Conservation (phyloP, 2,329 filamentous ascomycete genomes). For the Remersonia thermophila region DNA sequence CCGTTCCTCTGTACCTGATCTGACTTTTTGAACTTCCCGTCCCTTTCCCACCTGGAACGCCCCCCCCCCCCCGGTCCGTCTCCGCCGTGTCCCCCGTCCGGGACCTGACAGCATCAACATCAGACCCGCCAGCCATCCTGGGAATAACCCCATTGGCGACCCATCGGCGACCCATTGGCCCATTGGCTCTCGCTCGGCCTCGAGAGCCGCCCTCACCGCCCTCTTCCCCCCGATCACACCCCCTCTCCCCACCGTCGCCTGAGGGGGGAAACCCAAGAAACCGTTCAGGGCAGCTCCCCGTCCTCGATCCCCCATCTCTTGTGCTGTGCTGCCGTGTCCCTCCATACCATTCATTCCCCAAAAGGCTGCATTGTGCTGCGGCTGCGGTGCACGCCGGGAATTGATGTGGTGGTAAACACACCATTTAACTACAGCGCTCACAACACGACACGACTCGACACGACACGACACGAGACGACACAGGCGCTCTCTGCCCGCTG, state of each 20-base stretch:
- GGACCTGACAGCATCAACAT: neutral
- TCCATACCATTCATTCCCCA: too few relatives aligned
- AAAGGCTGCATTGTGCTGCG: slow-evolving; percentile 14
- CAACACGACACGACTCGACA: too few relatives aligned
- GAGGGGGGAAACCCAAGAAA: slow-evolving; percentile 5
- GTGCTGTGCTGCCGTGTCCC: slow-evolving; percentile 5
- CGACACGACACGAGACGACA: too few relatives aligned
- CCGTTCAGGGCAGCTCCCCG: slow-evolving; percentile 3
- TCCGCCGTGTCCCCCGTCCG: too few relatives aligned
- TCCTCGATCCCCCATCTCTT: slow-evolving; percentile 1
- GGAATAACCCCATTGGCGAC: neutral
- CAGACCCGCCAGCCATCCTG: slow-evolving; percentile 3
- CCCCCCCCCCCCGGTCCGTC: too few relatives aligned
- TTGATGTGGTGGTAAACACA: too few relatives aligned
- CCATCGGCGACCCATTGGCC: neutral
- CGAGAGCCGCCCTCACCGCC: slow-evolving; percentile 8
- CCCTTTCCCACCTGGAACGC: too few relatives aligned
- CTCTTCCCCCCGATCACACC: slow-evolving; percentile 3
- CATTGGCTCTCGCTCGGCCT: slow-evolving; percentile 4
- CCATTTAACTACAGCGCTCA: too few relatives aligned
- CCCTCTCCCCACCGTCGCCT: slow-evolving; percentile 2
- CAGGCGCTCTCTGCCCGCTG: too few relatives aligned
- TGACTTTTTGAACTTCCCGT: too few relatives aligned
- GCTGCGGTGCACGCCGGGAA: slow-evolving; percentile 6
- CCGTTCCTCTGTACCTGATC: too few relatives aligned